Conservation (phyloP, 2,329 filamentous ascomycete species). For the Cordyceps farinosa region DNA sequence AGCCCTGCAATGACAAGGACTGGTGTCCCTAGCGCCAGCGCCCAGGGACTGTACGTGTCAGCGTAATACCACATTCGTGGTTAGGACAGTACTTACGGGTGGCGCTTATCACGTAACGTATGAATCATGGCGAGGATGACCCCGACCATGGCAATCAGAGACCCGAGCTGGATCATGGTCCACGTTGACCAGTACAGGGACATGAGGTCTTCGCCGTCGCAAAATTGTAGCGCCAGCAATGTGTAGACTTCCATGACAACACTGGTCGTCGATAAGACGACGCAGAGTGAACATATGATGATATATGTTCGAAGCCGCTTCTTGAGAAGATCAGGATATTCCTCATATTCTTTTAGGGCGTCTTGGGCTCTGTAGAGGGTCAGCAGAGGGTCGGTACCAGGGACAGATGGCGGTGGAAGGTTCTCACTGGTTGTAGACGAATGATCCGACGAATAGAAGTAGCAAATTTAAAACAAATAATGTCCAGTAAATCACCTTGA, state of each 20-base stretch:
- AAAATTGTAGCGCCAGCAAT: conserved; percentile 54
- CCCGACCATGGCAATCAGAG: conserved; percentile 55
- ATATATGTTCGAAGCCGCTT: conserved; percentile 42
- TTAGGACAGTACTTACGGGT: conserved; percentile 43
- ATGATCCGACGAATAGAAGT: conserved; percentile 43
- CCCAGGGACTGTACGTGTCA: conserved; percentile 45
- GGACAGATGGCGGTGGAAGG: too few relatives aligned
- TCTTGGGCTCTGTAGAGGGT: conserved; percentile 30
- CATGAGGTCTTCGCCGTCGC: conserved; percentile 58
- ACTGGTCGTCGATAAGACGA: conserved; percentile 41
- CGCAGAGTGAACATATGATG: conserved; percentile 41
- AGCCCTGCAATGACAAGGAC: conserved; percentile 56
- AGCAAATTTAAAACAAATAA: conserved; percentile 43
- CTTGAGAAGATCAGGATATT: conserved; percentile 31
- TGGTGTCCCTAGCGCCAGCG: conserved; percentile 56
- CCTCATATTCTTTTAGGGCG: conserved; percentile 35
- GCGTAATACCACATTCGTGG: neutral
- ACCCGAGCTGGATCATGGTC: conserved; percentile 57
- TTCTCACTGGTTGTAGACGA: conserved; percentile 38
- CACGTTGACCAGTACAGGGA: conserved; percentile 59
- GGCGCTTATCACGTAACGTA: conserved; percentile 44
- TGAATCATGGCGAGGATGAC: conserved; percentile 53
- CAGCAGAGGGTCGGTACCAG: too few relatives aligned
- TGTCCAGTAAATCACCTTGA: conserved; percentile 45
- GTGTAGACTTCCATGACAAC: conserved; percentile 54